Evolutionary conservation across 495 filamentous ascomycete genomes (phyloP).

Genomic region (Trichocladium uniseriatum): DNA sequence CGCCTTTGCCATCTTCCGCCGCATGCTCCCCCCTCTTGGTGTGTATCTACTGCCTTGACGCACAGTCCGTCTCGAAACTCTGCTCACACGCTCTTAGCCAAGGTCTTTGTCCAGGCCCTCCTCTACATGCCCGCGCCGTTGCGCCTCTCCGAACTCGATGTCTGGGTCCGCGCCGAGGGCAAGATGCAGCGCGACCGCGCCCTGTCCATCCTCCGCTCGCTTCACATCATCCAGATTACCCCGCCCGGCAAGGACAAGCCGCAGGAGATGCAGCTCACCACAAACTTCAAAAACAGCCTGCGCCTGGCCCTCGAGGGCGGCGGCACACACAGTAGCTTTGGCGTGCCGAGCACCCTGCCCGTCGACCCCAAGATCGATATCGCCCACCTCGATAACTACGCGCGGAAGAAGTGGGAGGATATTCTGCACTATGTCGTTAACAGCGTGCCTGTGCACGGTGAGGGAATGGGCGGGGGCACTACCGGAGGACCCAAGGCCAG

Average conservation of each 20-base stretch:
- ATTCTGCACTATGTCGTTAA: constrained; percentile 90
- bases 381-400: constrained; percentile 73
- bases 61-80: neutral
- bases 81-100: constrained; percentile 49
- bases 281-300: constrained; percentile 66
- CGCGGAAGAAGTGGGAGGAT: constrained; percentile 83
- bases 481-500: constrained; percentile 55
- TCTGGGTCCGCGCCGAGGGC: constrained; percentile 70
- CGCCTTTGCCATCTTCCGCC: constrained; percentile 87
- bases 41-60: constrained; percentile 16
- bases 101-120: constrained; percentile 89
- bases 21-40: constrained; percentile 92
- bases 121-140: constrained; percentile 77
- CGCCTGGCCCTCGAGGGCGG: constrained; percentile 79
- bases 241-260: constrained; percentile 47
- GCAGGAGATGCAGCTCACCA: constrained; percentile 59
- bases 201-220: constrained; percentile 64
- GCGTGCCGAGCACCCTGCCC: constrained; percentile 61
- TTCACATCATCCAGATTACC: constrained; percentile 66
- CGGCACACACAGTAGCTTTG: constrained; percentile 78
- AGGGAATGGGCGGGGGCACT: constrained; percentile 23
- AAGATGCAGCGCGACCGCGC: constrained; percentile 73
- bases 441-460: constrained; percentile 31
- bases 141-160: constrained; percentile 63
- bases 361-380: constrained; percentile 51